A percentile compares a stretch with the other conserved stretches of the same genome.
These are phyloP conservation scores for Saccharomycopsis olivae DNA, from an alignment of 805 yeast genomes.

Conservation along the genomic window DNA sequence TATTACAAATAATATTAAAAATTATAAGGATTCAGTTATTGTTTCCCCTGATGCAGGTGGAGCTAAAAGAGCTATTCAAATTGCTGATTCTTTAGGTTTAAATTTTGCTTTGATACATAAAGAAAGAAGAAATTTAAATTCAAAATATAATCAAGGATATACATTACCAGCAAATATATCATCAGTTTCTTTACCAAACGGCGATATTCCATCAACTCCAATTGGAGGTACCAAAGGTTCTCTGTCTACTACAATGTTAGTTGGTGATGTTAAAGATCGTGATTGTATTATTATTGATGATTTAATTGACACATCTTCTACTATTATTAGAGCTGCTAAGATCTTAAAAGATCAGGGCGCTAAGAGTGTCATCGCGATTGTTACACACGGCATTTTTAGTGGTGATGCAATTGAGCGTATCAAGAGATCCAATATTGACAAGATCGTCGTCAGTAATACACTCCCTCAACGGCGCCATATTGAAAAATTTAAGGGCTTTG, in stretches of 20 bases:
- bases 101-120: constrained; percentile 93
- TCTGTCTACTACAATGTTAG: constrained; percentile 75
- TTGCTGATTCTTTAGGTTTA: constrained; percentile 84
- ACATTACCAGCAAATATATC: not conserved
- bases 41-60: constrained; percentile 99
- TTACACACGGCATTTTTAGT: constrained; percentile 87
- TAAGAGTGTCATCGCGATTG: constrained; percentile 68
- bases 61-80: constrained; percentile 90
- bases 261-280: constrained; percentile 83
- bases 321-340: constrained; percentile 87
- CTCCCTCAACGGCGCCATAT: constrained; percentile 70
- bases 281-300: constrained; percentile 91
- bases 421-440: constrained; percentile 60
- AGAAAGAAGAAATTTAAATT: constrained; percentile 54
- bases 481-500: constrained; percentile 39
- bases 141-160: constrained; percentile 4
- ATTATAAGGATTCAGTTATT: constrained; percentile 73
- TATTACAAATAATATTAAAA: constrained; percentile 66
- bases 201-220: not conserved
- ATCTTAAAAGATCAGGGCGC: constrained; percentile 92
- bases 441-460: constrained; percentile 79
- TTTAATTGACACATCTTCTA: constrained; percentile 84
- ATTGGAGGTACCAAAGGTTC: constrained; percentile 10
- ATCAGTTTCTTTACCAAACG: not conserved
- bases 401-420: constrained; percentile 82